A percentile compares a stretch with the other conserved stretches of the same genome.
These are phyloP conservation scores for Acacia confusa DNA, from an alignment of 306 rosid species.

Conservation along the genomic window DNA sequence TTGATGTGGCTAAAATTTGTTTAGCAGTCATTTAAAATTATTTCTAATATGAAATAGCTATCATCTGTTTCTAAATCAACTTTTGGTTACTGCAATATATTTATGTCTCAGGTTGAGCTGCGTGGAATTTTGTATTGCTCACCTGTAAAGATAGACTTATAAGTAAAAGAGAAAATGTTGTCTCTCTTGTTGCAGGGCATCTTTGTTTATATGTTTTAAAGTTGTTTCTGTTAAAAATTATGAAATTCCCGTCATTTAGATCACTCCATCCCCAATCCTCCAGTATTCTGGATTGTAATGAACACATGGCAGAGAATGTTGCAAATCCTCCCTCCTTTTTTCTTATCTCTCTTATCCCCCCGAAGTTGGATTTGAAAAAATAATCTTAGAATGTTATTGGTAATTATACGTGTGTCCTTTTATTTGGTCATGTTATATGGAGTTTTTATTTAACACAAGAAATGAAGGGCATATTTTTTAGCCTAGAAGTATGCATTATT, in stretches of 20 bases:
- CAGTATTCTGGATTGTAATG: neutral
- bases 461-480: neutral
- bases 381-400: conserved; percentile 17
- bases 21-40: neutral
- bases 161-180: neutral
- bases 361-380: neutral
- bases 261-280: neutral
- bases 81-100: conserved; percentile 12
- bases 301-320: neutral
- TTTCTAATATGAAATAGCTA: neutral
- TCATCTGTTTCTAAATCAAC: neutral
- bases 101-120: neutral
- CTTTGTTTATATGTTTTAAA: neutral
- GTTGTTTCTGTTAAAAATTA: neutral
- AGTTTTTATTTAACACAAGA: neutral
- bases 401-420: neutral
- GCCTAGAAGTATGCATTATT: no score
- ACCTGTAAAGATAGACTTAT: neutral
- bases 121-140: conserved; percentile 10
- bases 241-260: neutral
- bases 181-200: conserved; percentile 8
- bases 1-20: neutral
- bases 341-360: neutral
- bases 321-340: neutral
- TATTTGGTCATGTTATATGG: neutral